Conservation (phyloP, 176 grass and related monocot species). For the Paspalum notatum region DNA sequence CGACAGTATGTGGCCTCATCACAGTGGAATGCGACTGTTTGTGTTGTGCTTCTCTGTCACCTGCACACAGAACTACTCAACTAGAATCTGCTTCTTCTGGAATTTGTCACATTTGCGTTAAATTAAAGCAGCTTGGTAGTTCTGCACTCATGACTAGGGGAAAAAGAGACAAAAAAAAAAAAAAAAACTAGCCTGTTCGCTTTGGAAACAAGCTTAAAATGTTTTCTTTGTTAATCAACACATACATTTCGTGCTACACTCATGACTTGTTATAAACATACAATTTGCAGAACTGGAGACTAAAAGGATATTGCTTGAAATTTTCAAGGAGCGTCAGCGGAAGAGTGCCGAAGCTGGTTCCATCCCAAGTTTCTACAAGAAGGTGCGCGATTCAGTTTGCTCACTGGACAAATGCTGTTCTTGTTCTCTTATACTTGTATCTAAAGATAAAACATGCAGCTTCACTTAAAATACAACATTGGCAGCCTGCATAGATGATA, state of each 20-base stretch:
- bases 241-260: background rate
- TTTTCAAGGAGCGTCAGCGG: conserved; percentile 94
- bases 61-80: background rate
- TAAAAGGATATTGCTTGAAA: conserved; percentile 97
- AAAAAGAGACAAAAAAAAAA: background rate
- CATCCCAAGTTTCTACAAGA: conserved; percentile 98
- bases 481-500: background rate
- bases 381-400: conserved; percentile 52
- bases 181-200: background rate
- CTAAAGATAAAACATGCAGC: background rate
- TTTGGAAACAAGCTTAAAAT: background rate
- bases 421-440: background rate
- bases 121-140: background rate
- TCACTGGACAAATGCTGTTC: conserved; percentile 8
- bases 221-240: conserved; percentile 8
- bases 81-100: background rate
- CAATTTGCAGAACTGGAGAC: conserved; percentile 83
- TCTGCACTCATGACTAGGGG: background rate
- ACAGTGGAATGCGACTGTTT: background rate
- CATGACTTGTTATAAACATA: background rate
- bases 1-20: background rate
- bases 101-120: background rate
- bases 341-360: conserved; percentile 94
- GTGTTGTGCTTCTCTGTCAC: background rate
- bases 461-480: background rate